These are phyloP conservation scores for Cutaneotrichosporon arboriforme DNA, from an alignment of 1,284 basidiomycete genomes.

Conservation along the genomic window DNA sequence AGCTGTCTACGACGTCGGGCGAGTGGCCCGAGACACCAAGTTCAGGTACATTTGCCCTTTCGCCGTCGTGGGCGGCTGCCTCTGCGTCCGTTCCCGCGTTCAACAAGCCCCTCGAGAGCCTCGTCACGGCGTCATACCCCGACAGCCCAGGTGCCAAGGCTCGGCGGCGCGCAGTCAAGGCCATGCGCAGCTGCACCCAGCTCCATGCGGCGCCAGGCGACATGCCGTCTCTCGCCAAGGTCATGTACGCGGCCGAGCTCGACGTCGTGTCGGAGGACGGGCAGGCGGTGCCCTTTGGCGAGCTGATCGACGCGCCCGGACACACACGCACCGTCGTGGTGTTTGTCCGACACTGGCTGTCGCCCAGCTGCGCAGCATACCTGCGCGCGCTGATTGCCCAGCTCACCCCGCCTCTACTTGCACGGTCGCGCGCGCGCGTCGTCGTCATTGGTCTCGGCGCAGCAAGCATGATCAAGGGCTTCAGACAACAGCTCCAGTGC, in stretches of 20 bases:
- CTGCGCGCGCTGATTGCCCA: conserved; percentile 60
- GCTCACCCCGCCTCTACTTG: conserved; percentile 55
- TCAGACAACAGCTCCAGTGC: conserved; percentile 52
- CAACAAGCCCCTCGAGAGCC: neutral
- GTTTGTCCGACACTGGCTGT: conserved; percentile 54
- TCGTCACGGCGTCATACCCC: too few relatives aligned
- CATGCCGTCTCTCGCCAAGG: conserved; percentile 22
- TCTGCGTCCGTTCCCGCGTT: neutral
- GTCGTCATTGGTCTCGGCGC: conserved; percentile 69
- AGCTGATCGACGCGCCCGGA: conserved; percentile 55
- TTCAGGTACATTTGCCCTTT: neutral
- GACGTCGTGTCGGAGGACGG: conserved; percentile 65
- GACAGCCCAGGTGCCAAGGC: neutral
- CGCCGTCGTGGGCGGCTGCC: neutral
- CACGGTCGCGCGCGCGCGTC: conserved; percentile 49
- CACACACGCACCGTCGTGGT: conserved; percentile 57
- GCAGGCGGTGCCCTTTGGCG: conserved; percentile 61
- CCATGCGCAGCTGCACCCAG: neutral
- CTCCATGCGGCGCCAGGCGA: neutral
- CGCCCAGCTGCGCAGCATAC: conserved; percentile 77
- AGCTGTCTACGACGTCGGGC: neutral
- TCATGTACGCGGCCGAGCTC: conserved; percentile 60
- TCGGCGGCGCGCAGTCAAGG: neutral
- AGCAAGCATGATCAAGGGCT: conserved; percentile 31
- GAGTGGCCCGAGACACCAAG: conserved; percentile 5